Base-by-base conservation (phyloP, 228 moss, liverwort and hornwort genomes). In the Sphagnum magellanicum region DNA sequence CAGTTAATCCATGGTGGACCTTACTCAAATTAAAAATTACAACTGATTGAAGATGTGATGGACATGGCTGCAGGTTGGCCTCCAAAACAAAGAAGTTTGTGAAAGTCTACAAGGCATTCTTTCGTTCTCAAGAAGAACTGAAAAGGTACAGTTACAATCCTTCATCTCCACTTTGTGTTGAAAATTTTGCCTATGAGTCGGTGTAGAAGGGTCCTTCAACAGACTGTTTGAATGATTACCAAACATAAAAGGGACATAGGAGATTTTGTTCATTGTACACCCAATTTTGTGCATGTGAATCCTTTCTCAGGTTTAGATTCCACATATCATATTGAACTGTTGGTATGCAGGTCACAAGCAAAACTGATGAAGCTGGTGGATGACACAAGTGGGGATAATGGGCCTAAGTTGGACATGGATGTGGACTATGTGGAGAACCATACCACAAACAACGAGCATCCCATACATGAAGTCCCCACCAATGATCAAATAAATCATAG, bases 121-220 rank as follows among this genome's bases (percentile, higher is more conserved):
- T 78, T 66, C 87, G 87, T 63, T 83, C 87, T 48, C 87, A 87
- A 78, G 87, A 87, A 67, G 87, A 87, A 72, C 70, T 87, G 81
- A 87, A 83, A 76, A 87, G 83, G 87, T 87, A 83, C 16, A 57
- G 55, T 12, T 0, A 55, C 8, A 8, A 55, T 12, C 8, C 12
- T 55, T 12, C 55, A 8, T 55, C 12, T 55, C 9, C 12, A 12
- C 55, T 55, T 55, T 12, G 55, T 55, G 9, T 55, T 32, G 1
- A 32, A 32, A 3, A 2, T 32, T 32, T 32, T 32, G 2, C 32
- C 32, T 32, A 32, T 32, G 32, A 32, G 32, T 32, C 3, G 32
- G 32, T 32, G 32, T 32, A 2, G 32, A 32, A 32, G 32, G 32
- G 32, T 32, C 32, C 32, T 55, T 55, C 2, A 4, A 55, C 32